These are phyloP conservation scores for Lentinula edodes DNA, from an alignment of 768 basidiomycete genomes.

Conservation along the genomic window DNA sequence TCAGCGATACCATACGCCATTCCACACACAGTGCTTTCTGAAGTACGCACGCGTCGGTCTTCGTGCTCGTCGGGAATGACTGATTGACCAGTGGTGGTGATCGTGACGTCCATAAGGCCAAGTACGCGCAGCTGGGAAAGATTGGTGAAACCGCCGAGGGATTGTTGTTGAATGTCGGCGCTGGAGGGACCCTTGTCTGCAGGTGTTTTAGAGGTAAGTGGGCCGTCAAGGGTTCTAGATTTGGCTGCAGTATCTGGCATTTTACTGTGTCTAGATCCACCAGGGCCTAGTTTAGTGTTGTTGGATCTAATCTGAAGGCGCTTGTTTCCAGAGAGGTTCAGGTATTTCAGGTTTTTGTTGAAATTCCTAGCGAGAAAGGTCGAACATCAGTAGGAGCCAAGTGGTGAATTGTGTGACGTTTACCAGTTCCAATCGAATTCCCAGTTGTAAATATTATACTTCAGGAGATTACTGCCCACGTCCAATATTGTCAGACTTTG, in stretches of 20 bases:
- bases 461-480: slow-evolving; percentile 88
- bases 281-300: slow-evolving; percentile 23
- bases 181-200: background rate
- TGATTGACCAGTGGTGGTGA: slow-evolving; percentile 53
- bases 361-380: slow-evolving; percentile 72
- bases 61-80: slow-evolving; percentile 82
- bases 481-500: slow-evolving; percentile 77
- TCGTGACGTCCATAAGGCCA: slow-evolving; percentile 96
- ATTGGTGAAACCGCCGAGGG: slow-evolving; percentile 80
- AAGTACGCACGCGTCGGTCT: slow-evolving; percentile 88
- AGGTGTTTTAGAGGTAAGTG: background rate
- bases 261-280: slow-evolving; percentile 17
- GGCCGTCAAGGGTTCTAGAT: background rate
- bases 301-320: slow-evolving; percentile 91
- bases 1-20: slow-evolving; percentile 98
- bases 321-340: slow-evolving; percentile 97
- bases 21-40: slow-evolving; percentile 78
- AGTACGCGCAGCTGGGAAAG: slow-evolving; percentile 82
- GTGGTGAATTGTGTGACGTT: slow-evolving; percentile 12
- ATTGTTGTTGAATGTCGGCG: slow-evolving; percentile 21
- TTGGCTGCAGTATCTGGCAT: background rate
- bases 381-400: background rate
- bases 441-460: slow-evolving; percentile 98
- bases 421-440: slow-evolving; percentile 99
- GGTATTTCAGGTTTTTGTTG: slow-evolving; percentile 87